Percentiles rank a stretch among this genome's conserved stretches.
These are phyloP conservation scores for Colletotrichum tanaceti DNA, from an alignment of 2,329 filamentous ascomycete genomes.

Conservation along the genomic window DNA sequence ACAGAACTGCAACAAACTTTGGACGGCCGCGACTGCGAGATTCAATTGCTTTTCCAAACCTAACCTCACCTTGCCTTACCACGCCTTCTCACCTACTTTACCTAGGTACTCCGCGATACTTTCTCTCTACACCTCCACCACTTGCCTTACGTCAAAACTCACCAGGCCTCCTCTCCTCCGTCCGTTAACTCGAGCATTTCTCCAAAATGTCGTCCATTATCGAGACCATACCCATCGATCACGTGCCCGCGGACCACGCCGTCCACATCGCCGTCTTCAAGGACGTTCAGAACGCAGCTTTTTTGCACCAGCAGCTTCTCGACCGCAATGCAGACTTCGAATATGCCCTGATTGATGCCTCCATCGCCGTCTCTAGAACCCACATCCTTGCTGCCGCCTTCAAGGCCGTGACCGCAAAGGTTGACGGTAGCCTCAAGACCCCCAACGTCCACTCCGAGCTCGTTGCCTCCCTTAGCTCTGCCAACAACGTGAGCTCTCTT, in stretches of 20 bases:
- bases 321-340: conserved; percentile 86
- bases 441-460: conserved; percentile 91
- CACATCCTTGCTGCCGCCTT: conserved; percentile 83
- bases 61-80: too few species aligned
- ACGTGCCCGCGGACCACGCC: conserved; percentile 74
- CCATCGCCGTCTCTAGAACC: conserved; percentile 75
- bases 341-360: conserved; percentile 93
- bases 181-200: background rate
- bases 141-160: too few species aligned
- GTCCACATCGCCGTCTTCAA: conserved; percentile 82
- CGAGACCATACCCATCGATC: conserved; percentile 78
- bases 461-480: conserved; percentile 81
- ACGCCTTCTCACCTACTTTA: too few species aligned
- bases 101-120: background rate
- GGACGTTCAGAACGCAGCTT: conserved; percentile 80
- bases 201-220: conserved; percentile 49
- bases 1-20: conserved; percentile 11
- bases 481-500: conserved; percentile 74
- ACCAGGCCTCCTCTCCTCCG: background rate
- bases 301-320: conserved; percentile 86
- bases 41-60: conserved; percentile 3
- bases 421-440: conserved; percentile 74
- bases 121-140: background rate
- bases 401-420: conserved; percentile 76
- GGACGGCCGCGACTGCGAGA: background rate